These are phyloP conservation scores for Leptodermis oblonga DNA, from an alignment of 257 asterid species.

Conservation along the genomic window DNA sequence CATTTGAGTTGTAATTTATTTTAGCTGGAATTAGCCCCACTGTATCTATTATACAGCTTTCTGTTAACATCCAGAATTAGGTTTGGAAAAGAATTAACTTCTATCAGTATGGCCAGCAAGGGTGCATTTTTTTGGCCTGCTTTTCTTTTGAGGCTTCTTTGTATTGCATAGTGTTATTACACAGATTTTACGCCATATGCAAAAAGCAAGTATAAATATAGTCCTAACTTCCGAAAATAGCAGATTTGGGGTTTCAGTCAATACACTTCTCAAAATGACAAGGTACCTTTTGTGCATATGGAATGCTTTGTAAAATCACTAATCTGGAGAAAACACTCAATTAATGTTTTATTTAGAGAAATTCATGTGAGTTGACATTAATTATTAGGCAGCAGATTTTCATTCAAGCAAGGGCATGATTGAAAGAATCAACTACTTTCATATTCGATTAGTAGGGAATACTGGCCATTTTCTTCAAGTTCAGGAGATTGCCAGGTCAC, in stretches of 20 bases:
- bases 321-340: not conserved
- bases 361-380: not conserved
- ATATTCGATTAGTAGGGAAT: not conserved
- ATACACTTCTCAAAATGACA: not conserved
- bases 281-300: not conserved
- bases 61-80: not conserved
- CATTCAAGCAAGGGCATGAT: not conserved
- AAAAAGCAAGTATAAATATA: not conserved
- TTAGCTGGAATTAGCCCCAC: not conserved
- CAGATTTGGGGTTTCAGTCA: not conserved
- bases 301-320: not conserved
- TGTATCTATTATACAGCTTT: not conserved
- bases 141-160: not conserved
- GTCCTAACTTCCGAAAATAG: not conserved
- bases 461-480: not conserved
- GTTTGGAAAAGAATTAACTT: not conserved
- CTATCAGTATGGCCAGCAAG: not conserved
- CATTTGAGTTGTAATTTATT: constrained; percentile 4
- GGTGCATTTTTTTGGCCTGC: not conserved
- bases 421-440: not conserved
- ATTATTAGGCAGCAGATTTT: not conserved
- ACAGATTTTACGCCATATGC: not conserved
- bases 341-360: not conserved
- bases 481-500: not conserved
- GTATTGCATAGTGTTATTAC: not conserved